Conservation (phyloP, 108 stramenopile species). For the Fistulifera pelliculosa region DNA sequence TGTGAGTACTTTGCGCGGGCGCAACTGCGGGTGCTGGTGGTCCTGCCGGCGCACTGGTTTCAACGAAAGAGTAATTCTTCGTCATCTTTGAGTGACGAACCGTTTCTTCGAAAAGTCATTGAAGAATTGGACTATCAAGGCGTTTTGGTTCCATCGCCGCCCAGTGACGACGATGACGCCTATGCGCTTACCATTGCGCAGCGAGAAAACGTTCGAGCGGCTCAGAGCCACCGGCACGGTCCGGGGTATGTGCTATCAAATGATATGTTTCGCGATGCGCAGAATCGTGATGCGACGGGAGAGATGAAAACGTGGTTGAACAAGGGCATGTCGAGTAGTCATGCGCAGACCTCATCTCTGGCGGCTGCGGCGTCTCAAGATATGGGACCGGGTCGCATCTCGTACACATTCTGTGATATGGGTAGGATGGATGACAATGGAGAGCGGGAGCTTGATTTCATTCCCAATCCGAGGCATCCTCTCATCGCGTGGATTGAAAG, state of each 20-base stretch:
- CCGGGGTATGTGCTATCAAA: conserved; percentile 66
- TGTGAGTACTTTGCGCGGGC: conserved; percentile 47
- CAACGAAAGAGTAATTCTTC: conserved; percentile 14
- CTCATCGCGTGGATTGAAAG: conserved; percentile 54
- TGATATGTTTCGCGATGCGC: conserved; percentile 81
- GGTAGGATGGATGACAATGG: conserved; percentile 53
- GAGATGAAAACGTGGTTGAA: conserved; percentile 32
- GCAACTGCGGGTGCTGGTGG: conserved; percentile 54
- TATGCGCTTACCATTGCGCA: conserved; percentile 65
- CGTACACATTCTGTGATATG: conserved; percentile 71
- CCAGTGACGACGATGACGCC: conserved; percentile 80
- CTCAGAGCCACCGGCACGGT: conserved; percentile 16
- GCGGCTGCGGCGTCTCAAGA: conserved; percentile 9
- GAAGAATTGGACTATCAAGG: conserved; percentile 37
- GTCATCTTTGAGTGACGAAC: not conserved
- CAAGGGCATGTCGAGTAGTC: conserved; percentile 12
- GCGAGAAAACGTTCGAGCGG: conserved; percentile 36
- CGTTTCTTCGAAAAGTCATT: not conserved
- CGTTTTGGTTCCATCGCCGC: conserved; percentile 57
- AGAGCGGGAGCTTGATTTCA: conserved; percentile 52
- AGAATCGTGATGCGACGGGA: conserved; percentile 37
- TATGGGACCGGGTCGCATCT: conserved; percentile 48
- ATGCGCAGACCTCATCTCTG: not conserved
- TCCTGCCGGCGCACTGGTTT: conserved; percentile 69
- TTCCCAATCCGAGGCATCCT: conserved; percentile 72